Base-by-base conservation (phyloP, 768 basidiomycete genomes). In the Leccinum obscurum region DNA sequence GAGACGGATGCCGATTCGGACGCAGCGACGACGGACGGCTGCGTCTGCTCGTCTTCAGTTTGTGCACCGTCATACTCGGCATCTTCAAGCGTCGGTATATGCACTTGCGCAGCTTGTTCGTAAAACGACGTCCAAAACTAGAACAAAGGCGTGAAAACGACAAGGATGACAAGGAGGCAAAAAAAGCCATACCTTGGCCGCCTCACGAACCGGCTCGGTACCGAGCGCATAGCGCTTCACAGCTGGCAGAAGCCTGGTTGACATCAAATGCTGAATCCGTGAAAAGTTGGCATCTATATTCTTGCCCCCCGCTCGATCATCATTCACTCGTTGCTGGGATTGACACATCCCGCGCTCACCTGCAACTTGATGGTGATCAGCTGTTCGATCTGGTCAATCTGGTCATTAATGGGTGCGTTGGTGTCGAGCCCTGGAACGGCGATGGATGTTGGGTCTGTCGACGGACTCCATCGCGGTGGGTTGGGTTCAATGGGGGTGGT, bases 51-150 rank as follows among this genome's bases (percentile, higher is more conserved):
- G 46, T 85, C 86, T 52, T 83, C 44, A 44, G 44, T 10, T 20
- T 44, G 79, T 46, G 79, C 77, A 7, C 78, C 81, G n/a, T 82
- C 84, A 58, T 85, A 81, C 57, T 92, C 88, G 60, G 85, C 81
- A 58, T 92, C 88, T 14, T 86, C 92, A 35, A 81, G 86, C 1
- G 85, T 85, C 4, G 89, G 87, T 49, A 95, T 89, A 44, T 88
- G 85, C 30, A 94, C 89, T 66, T 93, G 88, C 4, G 96, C 95
- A 9, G 95, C 93, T 60, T 90, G 85, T 69, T 98, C 95, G 70
- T 95, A 98, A 80, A 99, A 98, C 0, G 92, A 89, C 4, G 88
- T 89, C 95, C 96, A 98, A 72, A 98, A 98, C 95, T 96, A 51
- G 20, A 30, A 1, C 28, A 53, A 20, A 52, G 2, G 52, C 9